Conservation (phyloP, 352 stramenopile species). For the Pythium chondricola region DNA sequence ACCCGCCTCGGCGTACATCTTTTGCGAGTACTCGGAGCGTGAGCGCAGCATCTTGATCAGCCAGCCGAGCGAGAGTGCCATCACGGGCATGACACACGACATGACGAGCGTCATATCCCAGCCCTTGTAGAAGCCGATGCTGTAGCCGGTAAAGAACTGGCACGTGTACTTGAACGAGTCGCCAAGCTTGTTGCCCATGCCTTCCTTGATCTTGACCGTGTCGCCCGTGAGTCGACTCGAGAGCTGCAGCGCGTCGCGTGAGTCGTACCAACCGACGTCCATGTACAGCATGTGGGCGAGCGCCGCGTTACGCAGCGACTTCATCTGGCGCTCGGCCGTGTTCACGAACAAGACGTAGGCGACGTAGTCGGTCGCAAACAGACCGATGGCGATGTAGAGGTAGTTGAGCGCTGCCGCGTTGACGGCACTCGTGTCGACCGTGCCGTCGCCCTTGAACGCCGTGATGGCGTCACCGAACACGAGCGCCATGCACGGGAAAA, state of each 20-base stretch:
- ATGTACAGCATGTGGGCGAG: slow-evolving; percentile 29
- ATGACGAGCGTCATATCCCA: slow-evolving; percentile 32
- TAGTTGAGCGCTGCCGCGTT: slow-evolving; percentile 27
- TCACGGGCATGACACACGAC: slow-evolving; percentile 21
- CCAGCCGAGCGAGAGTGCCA: slow-evolving; percentile 17
- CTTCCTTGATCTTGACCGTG: slow-evolving; percentile 35
- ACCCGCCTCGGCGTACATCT: slow-evolving; percentile 12
- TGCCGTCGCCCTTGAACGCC: slow-evolving; percentile 17
- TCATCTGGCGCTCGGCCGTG: slow-evolving; percentile 35
- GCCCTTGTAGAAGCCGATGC: slow-evolving; percentile 22
- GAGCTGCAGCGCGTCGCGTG: slow-evolving; percentile 18
- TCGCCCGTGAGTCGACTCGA: slow-evolving; percentile 23
- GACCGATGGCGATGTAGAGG: slow-evolving; percentile 22
- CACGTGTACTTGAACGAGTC: slow-evolving; percentile 19
- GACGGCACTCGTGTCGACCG: slow-evolving; percentile 14
- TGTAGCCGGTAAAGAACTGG: slow-evolving; percentile 24
- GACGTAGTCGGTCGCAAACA: slow-evolving; percentile 34
- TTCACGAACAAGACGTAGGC: slow-evolving; percentile 26
- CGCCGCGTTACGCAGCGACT: slow-evolving; percentile 14
- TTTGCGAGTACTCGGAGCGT: slow-evolving; percentile 18
- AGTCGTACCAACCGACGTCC: slow-evolving; percentile 29
- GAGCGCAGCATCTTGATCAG: slow-evolving; percentile 20
- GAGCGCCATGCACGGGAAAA: slow-evolving; percentile 37
- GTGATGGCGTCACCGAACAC: slow-evolving; percentile 33
- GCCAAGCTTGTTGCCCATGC: slow-evolving; percentile 30